Evolutionary conservation across 2,329 filamentous ascomycete genomes (phyloP), one percentile per base, ranked within the genome.

Genomic region (Teratosphaeria viscida): DNA sequence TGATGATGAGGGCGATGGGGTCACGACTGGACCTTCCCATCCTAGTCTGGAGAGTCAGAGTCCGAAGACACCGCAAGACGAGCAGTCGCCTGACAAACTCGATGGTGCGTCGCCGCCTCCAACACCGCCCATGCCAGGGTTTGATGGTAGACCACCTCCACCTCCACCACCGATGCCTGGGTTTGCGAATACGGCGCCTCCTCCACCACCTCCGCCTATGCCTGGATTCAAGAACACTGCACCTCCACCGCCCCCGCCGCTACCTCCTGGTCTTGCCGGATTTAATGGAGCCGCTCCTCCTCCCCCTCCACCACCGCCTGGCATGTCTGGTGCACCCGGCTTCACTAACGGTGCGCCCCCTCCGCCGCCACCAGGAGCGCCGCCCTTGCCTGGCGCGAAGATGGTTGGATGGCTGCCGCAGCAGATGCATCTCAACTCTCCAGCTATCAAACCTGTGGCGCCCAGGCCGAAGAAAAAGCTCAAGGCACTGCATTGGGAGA

Each of bases 401-500:
- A 76, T 79, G 62, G 89, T 89, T 52, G 86, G 90, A 63, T 96
- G 88, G 77, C 76, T 96, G 63, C 81, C 85, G 55, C 32, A 47
- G 34, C 32, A 56, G 19, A 11, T 49, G 10, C 43, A 49, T 5
- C 3, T 49, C 43, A 26, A 56, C 26, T 78, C 79, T 60, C 82
- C 83, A 62, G 76, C 78, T 5, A 79, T 90, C 66, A 85, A 87
- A 52, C 77, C 95, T 68, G 87, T 90, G 39, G 88, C 91, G 62
- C 89, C 91, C 57, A 82, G 92, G 67, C 91, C 94, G 26, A 97
- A 96, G 83, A 97, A 96, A 85, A 99, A 97, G 81, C 90, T 99
- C 75, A 99, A 99, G 84, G 92, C 92, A 61, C 82, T 99, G 66
- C 94, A 99, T 78, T 97, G 94, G 92, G 94, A 99, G 77, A 97